Conservation (phyloP, 179 eudicot species). For the Amaranthus tricolor region DNA sequence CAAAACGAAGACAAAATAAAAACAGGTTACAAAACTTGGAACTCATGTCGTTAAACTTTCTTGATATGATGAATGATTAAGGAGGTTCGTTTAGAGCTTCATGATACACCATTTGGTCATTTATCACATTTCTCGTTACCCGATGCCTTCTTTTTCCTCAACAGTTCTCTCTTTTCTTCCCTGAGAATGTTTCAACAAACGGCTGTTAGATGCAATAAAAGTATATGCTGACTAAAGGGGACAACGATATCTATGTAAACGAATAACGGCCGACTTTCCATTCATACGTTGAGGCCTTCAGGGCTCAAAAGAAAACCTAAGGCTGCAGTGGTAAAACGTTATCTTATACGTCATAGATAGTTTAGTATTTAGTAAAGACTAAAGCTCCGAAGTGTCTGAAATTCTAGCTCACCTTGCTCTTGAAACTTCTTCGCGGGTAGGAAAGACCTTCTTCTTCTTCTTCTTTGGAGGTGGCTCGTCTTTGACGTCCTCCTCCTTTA, state of each 20-base stretch:
- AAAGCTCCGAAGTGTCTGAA: not conserved
- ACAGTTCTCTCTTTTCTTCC: constrained; percentile 14
- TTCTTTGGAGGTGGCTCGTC: constrained; percentile 14
- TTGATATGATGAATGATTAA: not conserved
- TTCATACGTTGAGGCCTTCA: too few relatives aligned
- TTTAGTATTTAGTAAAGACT: too few relatives aligned
- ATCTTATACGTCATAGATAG: not conserved
- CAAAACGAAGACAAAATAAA: not conserved
- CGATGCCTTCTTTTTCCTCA: constrained; percentile 6
- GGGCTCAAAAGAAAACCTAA: too few relatives aligned
- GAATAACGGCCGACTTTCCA: not conserved
- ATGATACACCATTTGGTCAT: not conserved
- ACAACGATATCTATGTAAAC: not conserved
- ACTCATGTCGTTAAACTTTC: not conserved
- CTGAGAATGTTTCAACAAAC: not conserved
- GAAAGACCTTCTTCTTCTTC: constrained; percentile 16
- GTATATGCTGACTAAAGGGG: not conserved
- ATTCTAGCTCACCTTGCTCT: constrained; percentile 10
- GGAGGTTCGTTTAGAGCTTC: not conserved
- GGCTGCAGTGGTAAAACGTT: too few relatives aligned
- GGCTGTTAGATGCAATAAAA: not conserved
- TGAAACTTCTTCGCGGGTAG: constrained; percentile 20
- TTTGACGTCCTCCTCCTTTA: constrained; percentile 12
- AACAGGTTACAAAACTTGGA: constrained; percentile 13
- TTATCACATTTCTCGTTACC: constrained; percentile 10